These are phyloP conservation scores for Eudorina sp. DNA, from an alignment of 139 green algal genomes.

Conservation along the genomic window DNA sequence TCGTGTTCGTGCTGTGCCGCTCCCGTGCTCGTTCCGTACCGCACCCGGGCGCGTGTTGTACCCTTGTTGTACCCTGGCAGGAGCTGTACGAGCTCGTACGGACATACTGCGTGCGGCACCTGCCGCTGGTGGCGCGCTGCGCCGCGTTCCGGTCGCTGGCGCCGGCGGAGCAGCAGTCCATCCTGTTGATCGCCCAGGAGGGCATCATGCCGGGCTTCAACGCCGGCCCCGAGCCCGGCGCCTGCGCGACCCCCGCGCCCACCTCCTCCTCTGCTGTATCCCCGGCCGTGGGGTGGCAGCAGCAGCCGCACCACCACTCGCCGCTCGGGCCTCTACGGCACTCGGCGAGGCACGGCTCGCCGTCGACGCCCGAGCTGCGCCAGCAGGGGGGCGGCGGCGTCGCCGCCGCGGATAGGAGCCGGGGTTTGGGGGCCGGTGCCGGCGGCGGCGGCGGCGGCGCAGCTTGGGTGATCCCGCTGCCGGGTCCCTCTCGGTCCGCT, in stretches of 20 bases:
- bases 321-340: too few relatives aligned
- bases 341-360: not conserved
- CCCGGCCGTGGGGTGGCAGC: too few relatives aligned
- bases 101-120: slow-evolving; percentile 15
- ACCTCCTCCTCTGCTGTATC: not conserved
- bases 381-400: too few relatives aligned
- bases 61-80: too few relatives aligned
- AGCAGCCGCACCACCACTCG: not conserved
- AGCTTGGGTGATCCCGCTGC: not conserved
- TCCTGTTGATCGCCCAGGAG: not conserved
- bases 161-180: not conserved
- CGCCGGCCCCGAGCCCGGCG: not conserved
- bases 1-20: too few relatives aligned
- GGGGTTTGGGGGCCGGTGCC: not conserved
- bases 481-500: not conserved
- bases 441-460: not conserved
- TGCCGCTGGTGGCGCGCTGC: slow-evolving; percentile 1
- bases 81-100: slow-evolving; percentile 20
- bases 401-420: not conserved
- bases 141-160: slow-evolving; percentile 11
- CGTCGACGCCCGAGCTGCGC: not conserved
- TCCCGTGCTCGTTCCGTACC: too few relatives aligned
- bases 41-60: too few relatives aligned
- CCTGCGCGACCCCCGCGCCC: not conserved
- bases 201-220: not conserved